These are phyloP conservation scores for Kalanchoe fedtschenkoi DNA, from an alignment of 164 flowering plant genomes.

Conservation along the genomic window DNA sequence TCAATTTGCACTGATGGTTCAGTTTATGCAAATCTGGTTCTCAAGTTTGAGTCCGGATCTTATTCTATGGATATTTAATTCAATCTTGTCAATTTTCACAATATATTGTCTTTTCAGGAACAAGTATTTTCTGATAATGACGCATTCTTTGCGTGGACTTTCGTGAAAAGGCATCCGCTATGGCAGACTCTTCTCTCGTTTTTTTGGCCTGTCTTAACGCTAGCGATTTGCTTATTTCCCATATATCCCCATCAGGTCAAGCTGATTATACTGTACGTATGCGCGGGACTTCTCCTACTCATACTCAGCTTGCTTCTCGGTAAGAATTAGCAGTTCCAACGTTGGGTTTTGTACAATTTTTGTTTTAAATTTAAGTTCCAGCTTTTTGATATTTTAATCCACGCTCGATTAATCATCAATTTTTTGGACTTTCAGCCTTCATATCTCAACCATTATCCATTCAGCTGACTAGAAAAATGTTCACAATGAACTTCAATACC, in stretches of 20 bases:
- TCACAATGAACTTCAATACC: too few relatives aligned
- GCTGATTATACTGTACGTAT: constrained; percentile 70
- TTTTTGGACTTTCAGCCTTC: too few relatives aligned
- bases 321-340: constrained; percentile 27
- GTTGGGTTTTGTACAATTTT: too few relatives aligned
- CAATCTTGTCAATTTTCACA: not conserved
- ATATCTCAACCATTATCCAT: too few relatives aligned
- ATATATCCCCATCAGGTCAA: constrained; percentile 87
- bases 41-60: not conserved
- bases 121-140: constrained; percentile 88
- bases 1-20: not conserved
- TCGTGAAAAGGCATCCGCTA: constrained; percentile 66
- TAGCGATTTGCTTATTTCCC: constrained; percentile 95
- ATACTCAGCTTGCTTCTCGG: constrained; percentile 58
- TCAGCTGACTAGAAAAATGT: too few relatives aligned
- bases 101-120: constrained; percentile 41
- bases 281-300: constrained; percentile 77
- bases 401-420: too few relatives aligned
- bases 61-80: not conserved
- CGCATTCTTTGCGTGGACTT: constrained; percentile 96
- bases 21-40: not conserved
- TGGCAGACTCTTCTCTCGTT: constrained; percentile 98
- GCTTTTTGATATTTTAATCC: too few relatives aligned
- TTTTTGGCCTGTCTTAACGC: constrained; percentile 85
- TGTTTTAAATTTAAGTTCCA: too few relatives aligned